A percentile compares a stretch with the other conserved stretches of the same genome.
phyloP scores from a whole-genome alignment of 106 monocot species.

The Chionographis japonica region DNA sequence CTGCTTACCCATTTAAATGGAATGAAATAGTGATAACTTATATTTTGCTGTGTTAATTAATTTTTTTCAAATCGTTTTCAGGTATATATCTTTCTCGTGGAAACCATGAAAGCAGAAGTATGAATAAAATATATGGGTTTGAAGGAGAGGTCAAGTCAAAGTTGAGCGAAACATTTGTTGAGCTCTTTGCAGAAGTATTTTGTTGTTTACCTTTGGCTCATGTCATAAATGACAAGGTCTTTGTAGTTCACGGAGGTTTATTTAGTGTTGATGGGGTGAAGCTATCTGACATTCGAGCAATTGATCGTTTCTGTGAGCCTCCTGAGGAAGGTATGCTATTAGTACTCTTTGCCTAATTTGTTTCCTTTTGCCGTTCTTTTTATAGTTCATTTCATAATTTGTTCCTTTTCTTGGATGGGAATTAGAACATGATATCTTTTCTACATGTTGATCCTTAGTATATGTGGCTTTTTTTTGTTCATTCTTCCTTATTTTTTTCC shows the following conservation, averaged over 20 bases:
- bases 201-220: conserved; percentile 93
- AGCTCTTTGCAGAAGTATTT: conserved; percentile 97
- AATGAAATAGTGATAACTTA: neutral
- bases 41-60: neutral
- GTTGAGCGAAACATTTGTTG: conserved; percentile 83
- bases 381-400: neutral
- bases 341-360: neutral
- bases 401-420: no score
- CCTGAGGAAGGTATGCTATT: conserved; percentile 84
- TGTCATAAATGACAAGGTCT: conserved; percentile 89
- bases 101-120: conserved; percentile 95
- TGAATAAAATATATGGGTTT: conserved; percentile 99
- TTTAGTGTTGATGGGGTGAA: conserved; percentile 98
- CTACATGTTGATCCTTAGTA: no score
- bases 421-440: no score
- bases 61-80: conserved; percentile 26
- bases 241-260: conserved; percentile 92
- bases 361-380: neutral
- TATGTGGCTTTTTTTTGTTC: neutral
- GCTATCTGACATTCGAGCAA: conserved; percentile 81
- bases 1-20: no score
- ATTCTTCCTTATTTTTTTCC: neutral
- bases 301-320: conserved; percentile 95
- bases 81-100: conserved; percentile 90
- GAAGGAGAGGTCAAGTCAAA: conserved; percentile 97